Evolutionary conservation across 2,329 filamentous ascomycete genomes (phyloP), one percentile per base, ranked within the genome.

Genomic region (Trichoderma atrobrunneum): DNA sequence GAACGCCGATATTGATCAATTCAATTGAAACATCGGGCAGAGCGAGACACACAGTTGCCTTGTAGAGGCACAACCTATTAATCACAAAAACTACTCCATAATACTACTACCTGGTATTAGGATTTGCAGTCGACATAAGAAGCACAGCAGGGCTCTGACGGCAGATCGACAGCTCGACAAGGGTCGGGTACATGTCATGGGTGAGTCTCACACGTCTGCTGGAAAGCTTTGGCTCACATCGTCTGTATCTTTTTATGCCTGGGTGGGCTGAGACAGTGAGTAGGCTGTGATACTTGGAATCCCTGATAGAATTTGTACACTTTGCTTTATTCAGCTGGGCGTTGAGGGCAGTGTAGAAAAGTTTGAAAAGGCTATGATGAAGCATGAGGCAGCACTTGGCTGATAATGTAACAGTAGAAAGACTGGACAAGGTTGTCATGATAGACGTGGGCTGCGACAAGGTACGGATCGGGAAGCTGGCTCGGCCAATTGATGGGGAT

Each of bases 111-210:
- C 36, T 39, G 1, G 36, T 18, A n/a, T n/a, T n/a, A 18, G 36
- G 39, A n/a, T 43, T 10, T 43, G 39, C 39, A n/a, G 30, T n/a
- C n/a, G 36, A 14, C 30, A 24, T 54, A n/a, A n/a, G 39, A 43
- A 24, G 32, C 24, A 30, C 30, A 54, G 32, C 67, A 70, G 39
- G 66, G 67, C 28, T 54, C 18, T 34, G 43, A 43, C 67, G 67
- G 67, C 67, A 62, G 66, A 70, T 70, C 57, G 66, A 62, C 66
- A 30, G 57, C 39, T 70, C 39, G 67, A 62, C 57, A 34, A 54
- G 67, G 67, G 57, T 61, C 21, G n/a, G 21, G 10, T 34, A 34
- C 36, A 32, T 34, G n/a, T 51, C 32, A 26, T 51, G 66, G 66
- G 26, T 69, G 36, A 36, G n/a, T 11, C 18, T 56, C 16, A 36